Conservation (phyloP, 441 rosid genomes). For the Euphorbia schlechtendalii region DNA sequence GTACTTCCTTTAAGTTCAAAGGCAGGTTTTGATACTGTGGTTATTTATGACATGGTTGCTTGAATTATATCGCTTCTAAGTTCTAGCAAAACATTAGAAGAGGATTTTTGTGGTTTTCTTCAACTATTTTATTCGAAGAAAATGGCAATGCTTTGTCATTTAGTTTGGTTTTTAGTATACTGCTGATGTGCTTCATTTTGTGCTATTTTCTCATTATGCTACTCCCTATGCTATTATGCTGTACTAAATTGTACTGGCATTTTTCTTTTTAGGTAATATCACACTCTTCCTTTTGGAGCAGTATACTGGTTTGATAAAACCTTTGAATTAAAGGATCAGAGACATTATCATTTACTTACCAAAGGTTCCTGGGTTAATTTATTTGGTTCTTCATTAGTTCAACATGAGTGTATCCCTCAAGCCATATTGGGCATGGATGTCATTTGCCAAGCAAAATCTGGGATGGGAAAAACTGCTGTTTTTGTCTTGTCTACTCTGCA, state of each 20-base stretch:
- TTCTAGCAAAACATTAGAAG: background rate
- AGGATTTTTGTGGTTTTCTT: background rate
- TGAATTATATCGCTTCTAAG: background rate
- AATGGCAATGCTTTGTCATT: background rate
- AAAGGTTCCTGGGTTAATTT: conserved; percentile 68
- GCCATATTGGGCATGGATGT: conserved; percentile 98
- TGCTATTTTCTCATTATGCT: background rate
- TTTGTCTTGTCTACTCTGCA: conserved; percentile 86
- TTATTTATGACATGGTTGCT: background rate
- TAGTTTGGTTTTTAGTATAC: background rate
- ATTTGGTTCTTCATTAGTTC: conserved; percentile 89
- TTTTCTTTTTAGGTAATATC: conserved; percentile 62
- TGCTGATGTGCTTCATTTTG: background rate
- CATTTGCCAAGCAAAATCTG: conserved; percentile 98
- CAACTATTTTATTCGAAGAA: background rate
- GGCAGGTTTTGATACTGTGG: too few relatives aligned
- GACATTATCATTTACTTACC: conserved; percentile 68
- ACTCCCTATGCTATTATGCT: too few relatives aligned
- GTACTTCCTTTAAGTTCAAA: background rate
- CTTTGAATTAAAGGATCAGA: conserved; percentile 59
- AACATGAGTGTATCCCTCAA: conserved; percentile 99
- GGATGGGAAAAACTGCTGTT: conserved; percentile 99
- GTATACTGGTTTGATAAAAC: conserved; percentile 52
- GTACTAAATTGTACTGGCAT: background rate
- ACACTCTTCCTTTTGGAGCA: conserved; percentile 59